phyloP scores from a whole-genome alignment of 441 rosid species.

The Gossypium gossypioides region DNA sequence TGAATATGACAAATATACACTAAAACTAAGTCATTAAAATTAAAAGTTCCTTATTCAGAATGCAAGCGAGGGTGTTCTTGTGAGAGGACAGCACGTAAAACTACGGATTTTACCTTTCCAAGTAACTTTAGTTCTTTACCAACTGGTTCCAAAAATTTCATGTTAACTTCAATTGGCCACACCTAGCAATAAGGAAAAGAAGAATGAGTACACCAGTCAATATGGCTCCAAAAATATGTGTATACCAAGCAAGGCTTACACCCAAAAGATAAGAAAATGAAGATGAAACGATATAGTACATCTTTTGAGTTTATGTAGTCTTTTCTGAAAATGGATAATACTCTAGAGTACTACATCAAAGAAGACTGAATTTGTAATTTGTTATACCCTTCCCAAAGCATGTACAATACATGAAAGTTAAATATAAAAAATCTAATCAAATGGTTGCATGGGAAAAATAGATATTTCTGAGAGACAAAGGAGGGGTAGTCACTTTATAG shows the following conservation, averaged over 20 bases:
- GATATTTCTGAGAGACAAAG: not conserved
- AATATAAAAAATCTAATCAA: not conserved
- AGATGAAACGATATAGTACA: not conserved
- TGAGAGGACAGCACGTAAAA: not conserved
- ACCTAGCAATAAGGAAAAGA: constrained; percentile 33
- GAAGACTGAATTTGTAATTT: not conserved
- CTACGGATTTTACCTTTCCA: constrained; percentile 46
- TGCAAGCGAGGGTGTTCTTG: not conserved
- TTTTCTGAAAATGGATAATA: not conserved
- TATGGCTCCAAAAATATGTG: not conserved
- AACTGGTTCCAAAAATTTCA: constrained; percentile 70
- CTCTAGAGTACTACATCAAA: not conserved
- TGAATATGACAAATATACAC: not conserved
- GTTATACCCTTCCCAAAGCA: not conserved
- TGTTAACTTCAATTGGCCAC: constrained; percentile 77
- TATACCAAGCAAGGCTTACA: not conserved
- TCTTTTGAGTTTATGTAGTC: not conserved
- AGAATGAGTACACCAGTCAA: not conserved
- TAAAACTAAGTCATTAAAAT: not conserved
- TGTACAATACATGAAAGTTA: not conserved
- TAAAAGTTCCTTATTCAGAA: not conserved
- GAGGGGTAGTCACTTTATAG: no score
- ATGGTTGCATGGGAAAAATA: not conserved
- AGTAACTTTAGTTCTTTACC: constrained; percentile 64
- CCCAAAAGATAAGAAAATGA: not conserved